A percentile compares a stretch with the other conserved stretches of the same genome.
phyloP scores from a whole-genome alignment of 768 basidiomycete genomes.

The Hypholoma fasciculare region DNA sequence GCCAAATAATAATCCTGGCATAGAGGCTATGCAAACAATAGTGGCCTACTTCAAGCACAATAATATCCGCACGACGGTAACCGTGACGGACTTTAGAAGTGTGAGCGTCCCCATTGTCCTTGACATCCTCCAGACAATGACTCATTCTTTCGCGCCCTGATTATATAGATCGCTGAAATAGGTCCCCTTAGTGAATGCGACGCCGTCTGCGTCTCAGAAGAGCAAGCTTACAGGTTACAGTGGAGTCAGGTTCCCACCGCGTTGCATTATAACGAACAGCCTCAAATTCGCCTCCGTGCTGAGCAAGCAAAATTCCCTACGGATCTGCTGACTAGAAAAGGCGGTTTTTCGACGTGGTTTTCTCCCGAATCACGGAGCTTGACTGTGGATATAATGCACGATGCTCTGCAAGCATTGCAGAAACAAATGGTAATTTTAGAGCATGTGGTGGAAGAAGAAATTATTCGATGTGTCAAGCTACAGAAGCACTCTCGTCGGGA shows the following conservation, averaged over 20 bases:
- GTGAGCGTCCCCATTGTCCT: conserved; percentile 22
- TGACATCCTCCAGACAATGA: neutral
- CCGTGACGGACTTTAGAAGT: conserved; percentile 42
- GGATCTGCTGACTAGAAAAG: conserved; percentile 26
- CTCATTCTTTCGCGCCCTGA: neutral
- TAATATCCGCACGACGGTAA: conserved; percentile 37
- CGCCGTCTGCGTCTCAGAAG: conserved; percentile 41
- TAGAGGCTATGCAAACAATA: conserved; percentile 46
- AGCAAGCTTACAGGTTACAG: conserved; percentile 35
- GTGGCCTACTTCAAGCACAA: conserved; percentile 42
- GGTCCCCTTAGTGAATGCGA: conserved; percentile 40
- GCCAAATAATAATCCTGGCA: conserved; percentile 38
- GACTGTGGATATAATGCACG: conserved; percentile 31
- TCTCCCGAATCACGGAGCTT: conserved; percentile 35
- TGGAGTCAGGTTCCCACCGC: conserved; percentile 30
- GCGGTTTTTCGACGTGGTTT: conserved; percentile 35
- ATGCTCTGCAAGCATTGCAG: conserved; percentile 32
- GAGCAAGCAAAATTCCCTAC: conserved; percentile 40
- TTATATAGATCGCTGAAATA: conserved; percentile 43
- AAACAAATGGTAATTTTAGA: conserved; percentile 40
- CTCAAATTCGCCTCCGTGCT: conserved; percentile 32
- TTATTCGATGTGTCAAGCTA: conserved; percentile 15
- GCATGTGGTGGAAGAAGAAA: conserved; percentile 29
- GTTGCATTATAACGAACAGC: conserved; percentile 16
- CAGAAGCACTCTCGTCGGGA: conserved; percentile 22